Evolutionary conservation across 352 stramenopile genomes (phyloP).

Genomic region (Phytophthora fragariaefolia): DNA sequence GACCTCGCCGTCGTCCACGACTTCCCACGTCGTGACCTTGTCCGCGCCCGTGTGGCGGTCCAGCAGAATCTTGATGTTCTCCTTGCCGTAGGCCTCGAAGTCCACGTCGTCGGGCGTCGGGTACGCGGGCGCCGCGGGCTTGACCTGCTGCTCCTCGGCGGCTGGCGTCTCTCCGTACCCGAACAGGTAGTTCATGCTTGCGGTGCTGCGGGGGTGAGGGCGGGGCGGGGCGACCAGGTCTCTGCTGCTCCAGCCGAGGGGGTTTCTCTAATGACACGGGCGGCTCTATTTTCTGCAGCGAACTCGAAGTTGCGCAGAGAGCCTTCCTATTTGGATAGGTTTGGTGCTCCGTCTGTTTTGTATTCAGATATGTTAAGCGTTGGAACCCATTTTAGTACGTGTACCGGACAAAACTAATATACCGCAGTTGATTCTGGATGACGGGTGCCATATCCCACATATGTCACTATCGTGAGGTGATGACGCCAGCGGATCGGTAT

Average conservation of each 20-base stretch:
- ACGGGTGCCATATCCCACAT: constrained; percentile 3
- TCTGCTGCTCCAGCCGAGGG: constrained; percentile 17
- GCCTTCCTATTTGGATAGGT: background rate
- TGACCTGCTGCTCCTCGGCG: constrained; percentile 38
- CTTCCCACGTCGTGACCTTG: constrained; percentile 74
- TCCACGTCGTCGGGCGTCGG: constrained; percentile 61
- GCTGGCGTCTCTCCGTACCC: constrained; percentile 32
- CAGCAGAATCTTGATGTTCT: constrained; percentile 74
- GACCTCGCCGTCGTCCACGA: constrained; percentile 63
- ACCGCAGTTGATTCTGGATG: background rate
- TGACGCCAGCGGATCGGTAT: constrained; percentile 21
- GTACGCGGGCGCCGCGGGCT: constrained; percentile 44
- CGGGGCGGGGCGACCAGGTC: no score
- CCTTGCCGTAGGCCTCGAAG: constrained; percentile 65
- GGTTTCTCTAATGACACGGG: constrained; percentile 31
- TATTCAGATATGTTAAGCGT: no score
- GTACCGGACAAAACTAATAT: no score
- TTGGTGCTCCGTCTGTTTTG: background rate
- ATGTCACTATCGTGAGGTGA: constrained; percentile 15
- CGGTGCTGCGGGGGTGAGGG: background rate
- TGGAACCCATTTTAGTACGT: no score
- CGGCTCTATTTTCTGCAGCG: constrained; percentile 16
- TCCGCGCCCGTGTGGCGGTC: constrained; percentile 65
- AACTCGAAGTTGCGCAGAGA: background rate
- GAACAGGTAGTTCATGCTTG: constrained; percentile 51